Conservation (phyloP, 768 basidiomycete genomes). For the Arthromyces matolae region DNA sequence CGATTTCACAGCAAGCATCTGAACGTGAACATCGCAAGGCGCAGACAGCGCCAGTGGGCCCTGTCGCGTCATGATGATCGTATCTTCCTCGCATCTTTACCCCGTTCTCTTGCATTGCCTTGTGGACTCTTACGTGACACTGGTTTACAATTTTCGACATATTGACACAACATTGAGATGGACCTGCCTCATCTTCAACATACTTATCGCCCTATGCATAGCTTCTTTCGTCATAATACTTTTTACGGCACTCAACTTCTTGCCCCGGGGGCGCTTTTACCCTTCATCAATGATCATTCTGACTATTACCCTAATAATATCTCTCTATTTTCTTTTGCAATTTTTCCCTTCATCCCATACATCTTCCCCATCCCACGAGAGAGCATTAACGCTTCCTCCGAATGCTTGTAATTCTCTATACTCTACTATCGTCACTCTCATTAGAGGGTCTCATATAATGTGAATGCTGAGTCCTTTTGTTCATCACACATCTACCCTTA, state of each 20-base stretch:
- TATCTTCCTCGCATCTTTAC: slow-evolving; percentile 17
- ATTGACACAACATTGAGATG: slow-evolving; percentile 12
- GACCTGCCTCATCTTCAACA: slow-evolving; percentile 6
- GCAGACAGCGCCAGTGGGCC: slow-evolving; percentile 20
- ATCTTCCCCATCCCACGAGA: slow-evolving; percentile 6
- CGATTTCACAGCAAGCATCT: slow-evolving; percentile 76
- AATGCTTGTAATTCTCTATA: slow-evolving; percentile 31
- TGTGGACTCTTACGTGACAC: slow-evolving; percentile 20
- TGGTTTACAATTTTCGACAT: slow-evolving; percentile 21
- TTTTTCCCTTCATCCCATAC: slow-evolving; percentile 17
- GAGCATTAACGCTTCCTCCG: slow-evolving; percentile 14
- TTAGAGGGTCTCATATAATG: slow-evolving; percentile 16
- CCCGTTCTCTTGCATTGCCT: slow-evolving; percentile 18
- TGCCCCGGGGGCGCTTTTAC: slow-evolving; percentile 25
- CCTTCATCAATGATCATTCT: slow-evolving; percentile 18
- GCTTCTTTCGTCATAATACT: slow-evolving; percentile 12
- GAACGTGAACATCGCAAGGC: slow-evolving; percentile 56
- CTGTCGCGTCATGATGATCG: slow-evolving; percentile 26
- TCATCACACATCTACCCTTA: slow-evolving; percentile 12
- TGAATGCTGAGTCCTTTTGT: slow-evolving; percentile 16
- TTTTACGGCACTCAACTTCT: slow-evolving; percentile 17
- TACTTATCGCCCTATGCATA: slow-evolving; percentile 20
- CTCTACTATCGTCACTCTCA: slow-evolving; percentile 22
- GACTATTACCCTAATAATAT: slow-evolving; percentile 5
- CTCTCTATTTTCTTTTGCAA: slow-evolving; percentile 22